Conservation (phyloP, 768 basidiomycete genomes). For the Hypsizygus marmoreus region DNA sequence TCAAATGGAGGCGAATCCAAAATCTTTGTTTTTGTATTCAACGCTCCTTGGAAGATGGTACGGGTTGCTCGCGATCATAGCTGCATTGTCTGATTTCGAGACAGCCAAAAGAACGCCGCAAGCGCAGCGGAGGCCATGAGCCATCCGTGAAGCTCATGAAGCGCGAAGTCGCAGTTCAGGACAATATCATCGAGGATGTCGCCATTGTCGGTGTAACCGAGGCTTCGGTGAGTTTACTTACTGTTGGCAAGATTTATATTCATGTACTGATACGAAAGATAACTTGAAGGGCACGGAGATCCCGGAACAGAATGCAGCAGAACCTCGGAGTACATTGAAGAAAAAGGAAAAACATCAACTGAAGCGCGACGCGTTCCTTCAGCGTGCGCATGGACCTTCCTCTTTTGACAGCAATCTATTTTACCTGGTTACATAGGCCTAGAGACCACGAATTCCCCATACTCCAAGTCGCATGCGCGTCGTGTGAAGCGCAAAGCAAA, state of each 20-base stretch:
- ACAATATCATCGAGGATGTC: conserved; percentile 48
- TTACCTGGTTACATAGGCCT: conserved; percentile 38
- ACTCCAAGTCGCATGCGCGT: conserved; percentile 73
- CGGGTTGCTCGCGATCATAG: no score
- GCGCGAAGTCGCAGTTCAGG: conserved; percentile 52
- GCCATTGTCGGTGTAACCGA: conserved; percentile 43
- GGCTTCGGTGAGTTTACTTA: conserved; percentile 38
- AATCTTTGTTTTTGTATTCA: no score
- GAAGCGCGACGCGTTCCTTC: conserved; percentile 69
- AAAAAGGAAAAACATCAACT: conserved; percentile 71
- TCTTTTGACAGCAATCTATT: neutral
- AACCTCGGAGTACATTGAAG: conserved; percentile 30
- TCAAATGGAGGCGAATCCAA: no score
- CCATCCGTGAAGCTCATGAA: conserved; percentile 52
- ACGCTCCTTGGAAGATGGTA: no score
- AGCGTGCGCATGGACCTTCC: conserved; percentile 50
- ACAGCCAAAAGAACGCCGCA: conserved; percentile 45
- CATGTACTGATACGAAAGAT: conserved; percentile 12
- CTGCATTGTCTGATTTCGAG: no score
- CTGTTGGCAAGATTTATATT: neutral
- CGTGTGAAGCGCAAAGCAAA: conserved; percentile 71
- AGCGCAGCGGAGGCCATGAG: conserved; percentile 48
- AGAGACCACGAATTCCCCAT: conserved; percentile 49
- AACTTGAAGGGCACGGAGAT: conserved; percentile 44
- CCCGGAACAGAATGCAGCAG: conserved; percentile 32